A percentile compares a stretch with the other conserved stretches of the same genome.
phyloP scores from a whole-genome alignment of 2,329 filamentous ascomycete species.

The Pseudopyrenochaeta lycopersici region DNA sequence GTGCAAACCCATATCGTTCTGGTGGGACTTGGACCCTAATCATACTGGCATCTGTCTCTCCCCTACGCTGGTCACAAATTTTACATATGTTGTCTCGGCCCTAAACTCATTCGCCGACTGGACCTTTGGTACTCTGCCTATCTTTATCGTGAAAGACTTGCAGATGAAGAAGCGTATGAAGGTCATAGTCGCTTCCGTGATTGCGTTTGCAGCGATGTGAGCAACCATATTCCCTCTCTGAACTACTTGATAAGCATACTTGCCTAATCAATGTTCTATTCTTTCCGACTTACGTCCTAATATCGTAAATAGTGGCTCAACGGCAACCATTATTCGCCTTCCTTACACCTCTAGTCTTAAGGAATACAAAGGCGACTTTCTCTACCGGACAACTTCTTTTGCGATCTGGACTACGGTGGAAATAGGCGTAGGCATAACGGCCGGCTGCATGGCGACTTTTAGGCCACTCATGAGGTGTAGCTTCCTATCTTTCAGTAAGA shows the following conservation, averaged over 20 bases:
- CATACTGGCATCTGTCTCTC: constrained; percentile 51
- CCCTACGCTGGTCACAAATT: constrained; percentile 58
- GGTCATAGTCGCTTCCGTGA: constrained; percentile 60
- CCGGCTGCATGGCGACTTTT: constrained; percentile 38
- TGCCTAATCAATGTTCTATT: no score
- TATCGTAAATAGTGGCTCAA: constrained; percentile 47
- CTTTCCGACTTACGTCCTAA: constrained; percentile 6
- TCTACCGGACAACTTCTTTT: constrained; percentile 40
- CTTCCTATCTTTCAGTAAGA: constrained; percentile 1
- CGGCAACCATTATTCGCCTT: constrained; percentile 40
- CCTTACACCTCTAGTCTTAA: constrained; percentile 37
- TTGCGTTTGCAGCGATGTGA: constrained; percentile 57
- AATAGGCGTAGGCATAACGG: constrained; percentile 38
- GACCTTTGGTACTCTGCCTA: constrained; percentile 42
- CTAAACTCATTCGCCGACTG: constrained; percentile 41
- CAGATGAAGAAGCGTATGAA: constrained; percentile 65
- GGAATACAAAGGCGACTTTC: constrained; percentile 40
- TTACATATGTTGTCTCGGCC: constrained; percentile 54
- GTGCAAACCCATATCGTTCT: constrained; percentile 60
- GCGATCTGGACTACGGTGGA: constrained; percentile 43
- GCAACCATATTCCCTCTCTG: constrained; percentile 6
- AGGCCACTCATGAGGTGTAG: constrained; percentile 34
- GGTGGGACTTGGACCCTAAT: constrained; percentile 55
- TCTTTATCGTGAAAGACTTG: constrained; percentile 63
- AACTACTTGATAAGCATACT: not conserved